Conservation (phyloP, 1,139 yeast species). For the Casaregolazyma suthepensis region DNA sequence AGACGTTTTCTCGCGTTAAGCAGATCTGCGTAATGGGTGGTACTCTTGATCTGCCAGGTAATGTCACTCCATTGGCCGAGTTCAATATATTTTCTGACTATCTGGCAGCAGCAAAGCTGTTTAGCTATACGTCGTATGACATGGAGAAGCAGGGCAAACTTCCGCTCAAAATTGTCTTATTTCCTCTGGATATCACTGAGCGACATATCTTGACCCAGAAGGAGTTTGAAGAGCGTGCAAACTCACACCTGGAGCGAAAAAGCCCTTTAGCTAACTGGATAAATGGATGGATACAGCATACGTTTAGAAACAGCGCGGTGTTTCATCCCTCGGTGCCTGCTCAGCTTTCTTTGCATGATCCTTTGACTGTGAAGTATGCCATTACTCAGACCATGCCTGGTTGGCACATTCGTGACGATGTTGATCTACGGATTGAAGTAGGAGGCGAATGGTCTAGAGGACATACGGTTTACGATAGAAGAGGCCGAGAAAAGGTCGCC, state of each 20-base stretch:
- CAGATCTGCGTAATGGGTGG: constrained; percentile 39
- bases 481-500: constrained; percentile 29
- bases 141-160: constrained; percentile 27
- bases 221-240: constrained; percentile 18
- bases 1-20: constrained; percentile 33
- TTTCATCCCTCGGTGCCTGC: constrained; percentile 19
- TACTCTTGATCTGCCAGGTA: constrained; percentile 34
- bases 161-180: constrained; percentile 30
- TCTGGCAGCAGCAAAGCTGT: constrained; percentile 37
- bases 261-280: constrained; percentile 34
- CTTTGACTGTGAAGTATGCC: constrained; percentile 36
- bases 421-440: constrained; percentile 38
- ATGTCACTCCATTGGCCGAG: constrained; percentile 39
- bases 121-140: constrained; percentile 29
- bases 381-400: constrained; percentile 18
- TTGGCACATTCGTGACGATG: constrained; percentile 27
- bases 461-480: constrained; percentile 32
- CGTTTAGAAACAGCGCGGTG: constrained; percentile 27
- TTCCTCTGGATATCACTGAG: constrained; percentile 38
- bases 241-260: constrained; percentile 16
- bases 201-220: constrained; percentile 27
- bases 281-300: constrained; percentile 32
- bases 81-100: constrained; percentile 40
- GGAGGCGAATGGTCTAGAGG: constrained; percentile 36
- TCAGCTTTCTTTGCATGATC: constrained; percentile 35